A percentile compares a stretch with the other conserved stretches of the same genome.
Evolutionary conservation across 2,329 filamentous ascomycete species (phyloP).

Genomic region (Corynespora cassiicola): DNA sequence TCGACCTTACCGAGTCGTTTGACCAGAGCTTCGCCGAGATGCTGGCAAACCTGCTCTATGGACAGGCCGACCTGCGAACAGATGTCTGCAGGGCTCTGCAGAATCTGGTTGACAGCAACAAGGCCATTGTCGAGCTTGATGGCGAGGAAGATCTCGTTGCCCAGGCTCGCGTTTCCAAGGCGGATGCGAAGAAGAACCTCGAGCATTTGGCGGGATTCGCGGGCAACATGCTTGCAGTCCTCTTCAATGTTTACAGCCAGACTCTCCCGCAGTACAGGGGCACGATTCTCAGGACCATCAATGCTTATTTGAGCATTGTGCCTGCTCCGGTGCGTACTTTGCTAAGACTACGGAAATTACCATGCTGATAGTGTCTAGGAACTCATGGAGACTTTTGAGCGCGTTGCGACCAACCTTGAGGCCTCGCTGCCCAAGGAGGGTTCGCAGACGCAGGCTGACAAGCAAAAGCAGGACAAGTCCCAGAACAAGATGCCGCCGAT

Average conservation of each 20-base stretch:
- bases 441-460: conserved; percentile 67
- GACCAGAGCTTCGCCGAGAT: conserved; percentile 90
- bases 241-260: conserved; percentile 99
- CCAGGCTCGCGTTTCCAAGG: conserved; percentile 79
- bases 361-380: conserved; percentile 64
- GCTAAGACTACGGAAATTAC: conserved; percentile 23
- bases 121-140: conserved; percentile 75
- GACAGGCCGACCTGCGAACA: conserved; percentile 84
- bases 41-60: conserved; percentile 88
- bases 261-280: conserved; percentile 92
- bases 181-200: conserved; percentile 78
- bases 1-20: conserved; percentile 75
- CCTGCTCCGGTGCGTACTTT: conserved; percentile 59
- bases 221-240: conserved; percentile 87
- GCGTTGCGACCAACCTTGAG: conserved; percentile 85
- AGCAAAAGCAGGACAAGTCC: conserved; percentile 66
- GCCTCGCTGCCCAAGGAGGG: conserved; percentile 67
- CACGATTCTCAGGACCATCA: conserved; percentile 91
- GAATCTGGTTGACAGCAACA: conserved; percentile 88
- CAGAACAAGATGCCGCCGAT: conserved; percentile 86
- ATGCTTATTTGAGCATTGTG: conserved; percentile 90
- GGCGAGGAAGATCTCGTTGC: conserved; percentile 74
- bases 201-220: conserved; percentile 80
- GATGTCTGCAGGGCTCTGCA: conserved; percentile 88
- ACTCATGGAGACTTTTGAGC: conserved; percentile 85